Conservation (phyloP, 2,329 filamentous ascomycete genomes). For the Trichoderma guizhouense region DNA sequence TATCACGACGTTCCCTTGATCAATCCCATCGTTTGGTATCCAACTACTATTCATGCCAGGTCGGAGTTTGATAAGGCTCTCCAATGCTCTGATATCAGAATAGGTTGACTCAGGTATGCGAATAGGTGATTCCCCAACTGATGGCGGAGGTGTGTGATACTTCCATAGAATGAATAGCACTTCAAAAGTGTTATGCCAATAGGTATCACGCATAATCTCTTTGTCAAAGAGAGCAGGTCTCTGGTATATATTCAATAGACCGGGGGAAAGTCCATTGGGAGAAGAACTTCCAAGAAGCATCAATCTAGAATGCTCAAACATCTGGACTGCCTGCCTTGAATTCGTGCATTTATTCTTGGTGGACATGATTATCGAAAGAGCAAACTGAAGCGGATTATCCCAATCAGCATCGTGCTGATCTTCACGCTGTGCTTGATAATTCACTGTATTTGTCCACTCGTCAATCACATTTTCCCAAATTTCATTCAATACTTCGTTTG, state of each 20-base stretch:
- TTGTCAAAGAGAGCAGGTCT: not conserved
- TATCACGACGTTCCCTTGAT: not conserved
- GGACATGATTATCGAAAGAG: not conserved
- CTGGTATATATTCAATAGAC: not conserved
- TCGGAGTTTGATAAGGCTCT: too few relatives aligned
- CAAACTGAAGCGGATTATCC: not conserved
- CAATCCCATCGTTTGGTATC: not conserved
- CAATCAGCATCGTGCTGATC: not conserved
- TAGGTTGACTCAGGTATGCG: too few relatives aligned
- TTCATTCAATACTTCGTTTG: accelerated
- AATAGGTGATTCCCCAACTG: accelerated
- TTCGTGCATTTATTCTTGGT: not conserved
- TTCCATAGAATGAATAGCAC: not conserved
- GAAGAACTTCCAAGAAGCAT: not conserved
- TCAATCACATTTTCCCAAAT: not conserved
- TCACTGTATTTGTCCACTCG: not conserved
- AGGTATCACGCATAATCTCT: not conserved
- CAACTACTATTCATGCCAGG: too few relatives aligned
- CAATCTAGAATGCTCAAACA: not conserved
- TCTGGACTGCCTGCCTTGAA: not conserved
- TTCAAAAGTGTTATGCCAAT: not conserved
- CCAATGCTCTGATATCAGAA: too few relatives aligned
- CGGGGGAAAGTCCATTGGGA: not conserved
- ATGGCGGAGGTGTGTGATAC: accelerated
- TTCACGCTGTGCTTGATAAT: not conserved